A percentile compares a stretch with the other conserved stretches of the same genome.
Evolutionary conservation across 2,329 filamentous ascomycete genomes (phyloP).

Genomic region (Magnaporthiopsis rhizophila): DNA sequence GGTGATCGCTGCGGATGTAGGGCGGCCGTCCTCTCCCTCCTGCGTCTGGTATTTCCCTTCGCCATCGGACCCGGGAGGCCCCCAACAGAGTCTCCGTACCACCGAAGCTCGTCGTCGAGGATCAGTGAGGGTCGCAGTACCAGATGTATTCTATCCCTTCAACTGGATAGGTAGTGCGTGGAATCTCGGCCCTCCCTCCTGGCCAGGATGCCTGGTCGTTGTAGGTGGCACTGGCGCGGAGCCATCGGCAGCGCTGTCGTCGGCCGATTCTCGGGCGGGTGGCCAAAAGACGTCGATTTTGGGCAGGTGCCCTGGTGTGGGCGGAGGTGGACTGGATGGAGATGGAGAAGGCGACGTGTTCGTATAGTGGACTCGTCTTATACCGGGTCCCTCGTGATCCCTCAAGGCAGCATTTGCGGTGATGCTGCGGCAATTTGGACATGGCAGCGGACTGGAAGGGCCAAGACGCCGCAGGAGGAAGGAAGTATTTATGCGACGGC

Average conservation of each 20-base stretch:
- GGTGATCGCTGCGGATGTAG: background rate
- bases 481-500: background rate
- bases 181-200: background rate
- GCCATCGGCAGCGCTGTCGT: background rate
- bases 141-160: background rate
- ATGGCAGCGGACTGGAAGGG: background rate
- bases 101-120: background rate
- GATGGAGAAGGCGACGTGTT: background rate
- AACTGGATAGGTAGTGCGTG: background rate
- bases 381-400: background rate
- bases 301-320: too few relatives aligned
- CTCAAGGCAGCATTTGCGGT: background rate
- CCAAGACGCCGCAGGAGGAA: background rate
- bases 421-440: background rate
- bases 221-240: background rate
- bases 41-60: background rate
- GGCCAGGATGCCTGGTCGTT: background rate
- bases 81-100: background rate
- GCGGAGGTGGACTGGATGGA: too few relatives aligned
- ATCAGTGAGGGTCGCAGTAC: background rate
- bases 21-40: too few relatives aligned
- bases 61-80: too few relatives aligned
- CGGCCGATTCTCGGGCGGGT: too few relatives aligned
- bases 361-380: background rate
- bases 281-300: background rate